Evolutionary conservation across 257 asterid species (phyloP).

Genomic region (Nyctanthes arbortristis): DNA sequence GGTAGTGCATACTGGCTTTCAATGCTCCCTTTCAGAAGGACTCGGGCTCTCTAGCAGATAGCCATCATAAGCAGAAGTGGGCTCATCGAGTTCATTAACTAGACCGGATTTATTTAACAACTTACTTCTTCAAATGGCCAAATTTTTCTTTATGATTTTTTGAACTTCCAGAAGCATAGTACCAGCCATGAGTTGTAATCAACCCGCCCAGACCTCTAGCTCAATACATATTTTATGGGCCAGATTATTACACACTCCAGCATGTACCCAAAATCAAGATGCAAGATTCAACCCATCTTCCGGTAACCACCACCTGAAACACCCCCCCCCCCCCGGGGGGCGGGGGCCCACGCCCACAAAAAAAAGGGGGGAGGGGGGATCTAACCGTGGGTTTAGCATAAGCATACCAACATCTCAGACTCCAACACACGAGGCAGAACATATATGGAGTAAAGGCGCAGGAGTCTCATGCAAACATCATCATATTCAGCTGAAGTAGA

Average conservation of each 20-base stretch:
- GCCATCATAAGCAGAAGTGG: not conserved
- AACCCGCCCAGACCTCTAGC: too few species aligned
- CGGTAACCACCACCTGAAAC: conserved; percentile 2
- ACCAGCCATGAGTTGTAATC: not conserved
- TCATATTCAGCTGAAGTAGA: not conserved
- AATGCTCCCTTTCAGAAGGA: not conserved
- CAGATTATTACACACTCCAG: too few species aligned
- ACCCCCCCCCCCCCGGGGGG: conserved; percentile 12
- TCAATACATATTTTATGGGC: too few species aligned
- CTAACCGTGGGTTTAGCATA: conserved; percentile 15
- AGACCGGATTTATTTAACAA: not conserved
- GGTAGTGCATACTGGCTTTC: not conserved
- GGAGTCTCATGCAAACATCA: conserved; percentile 1
- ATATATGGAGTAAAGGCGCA: conserved; percentile 15
- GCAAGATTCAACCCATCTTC: not conserved
- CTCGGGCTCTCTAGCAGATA: not conserved
- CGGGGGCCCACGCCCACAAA: too few species aligned
- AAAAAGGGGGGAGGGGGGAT: too few species aligned
- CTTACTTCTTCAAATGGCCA: not conserved
- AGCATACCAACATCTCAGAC: not conserved
- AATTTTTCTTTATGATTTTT: not conserved
- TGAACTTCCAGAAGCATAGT: not conserved
- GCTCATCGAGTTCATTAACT: not conserved
- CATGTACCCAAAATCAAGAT: conserved; percentile 8
- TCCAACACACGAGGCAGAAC: not conserved